Base-by-base conservation (phyloP, 208 protist genomes). In the Kentomonas sorsogonicus region DNA sequence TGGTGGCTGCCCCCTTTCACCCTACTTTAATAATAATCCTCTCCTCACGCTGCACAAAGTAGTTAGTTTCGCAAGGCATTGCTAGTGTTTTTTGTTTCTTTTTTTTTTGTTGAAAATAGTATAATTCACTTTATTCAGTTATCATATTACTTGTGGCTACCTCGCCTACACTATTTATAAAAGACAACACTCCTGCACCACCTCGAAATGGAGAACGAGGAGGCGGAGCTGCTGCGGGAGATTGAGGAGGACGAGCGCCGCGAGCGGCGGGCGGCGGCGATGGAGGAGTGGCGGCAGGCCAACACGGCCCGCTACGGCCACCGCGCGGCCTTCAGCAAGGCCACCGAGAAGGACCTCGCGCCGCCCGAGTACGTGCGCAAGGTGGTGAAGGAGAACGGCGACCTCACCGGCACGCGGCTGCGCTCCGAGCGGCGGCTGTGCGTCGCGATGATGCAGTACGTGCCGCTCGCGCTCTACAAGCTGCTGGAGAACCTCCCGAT, bases 401-500 rank as follows among this genome's bases (percentile, higher is more conserved):
- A 99, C 81, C 97, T 99, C 81, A 93, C 87, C 18, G 96, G 84
- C 72, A 93, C 94, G 47, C 99, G 99, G 63, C 99, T 99, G 65
- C 92, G 96, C 29, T 89, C 98, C 23, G 98, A 99, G 73, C 99
- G 99, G 41, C 96, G 99, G 57, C 91, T 99, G 20, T 99, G 99
- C 66, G 91, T 99, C 5, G 98, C 98, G 20, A 97, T 99, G 46
- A 74, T 99, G 27, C 97, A 98, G 74, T 99, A 99, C 72, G 85
- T 99, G 40, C 99, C 99, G 11, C 96, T 99, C 53, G 99, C 98
- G 7, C 79, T 99, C 10, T 91, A 98, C 63, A 99, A 99, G 87
- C 85, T 99, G 26, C 76, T 99, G 2, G 99, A 99, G 78, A 99
- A 99, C 63, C 99, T 99, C 91, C 99, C 99, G n/a, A 99, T 99